Base-by-base conservation (phyloP, 345 rosid genomes). In the Acer saccharum region DNA sequence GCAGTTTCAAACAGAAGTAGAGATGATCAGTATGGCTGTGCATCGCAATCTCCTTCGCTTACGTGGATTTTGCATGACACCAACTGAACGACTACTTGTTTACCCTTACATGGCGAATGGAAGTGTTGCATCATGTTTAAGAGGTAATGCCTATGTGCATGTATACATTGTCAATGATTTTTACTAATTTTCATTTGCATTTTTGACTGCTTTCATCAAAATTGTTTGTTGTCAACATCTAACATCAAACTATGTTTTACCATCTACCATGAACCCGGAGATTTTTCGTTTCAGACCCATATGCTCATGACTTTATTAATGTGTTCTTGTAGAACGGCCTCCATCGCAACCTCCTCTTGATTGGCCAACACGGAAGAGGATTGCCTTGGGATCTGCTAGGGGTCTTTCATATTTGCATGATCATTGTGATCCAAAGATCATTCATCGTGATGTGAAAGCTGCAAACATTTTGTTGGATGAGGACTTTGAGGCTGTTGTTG, bases 61-160 rank as follows among this genome's bases (percentile, higher is more conserved):
- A 71, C 91, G 94, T 71, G 98, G 99, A 27, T 95, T 95, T 82
- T 95, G 99, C 80, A 95, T 95, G 99, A 95, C 99, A 41, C 98
- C 99, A 10, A 93, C 98, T 0, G 98, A 95, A 72, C 84, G 99
- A 60, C 79, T 95, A 72, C 98, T 95, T 67, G 98, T 95, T 69
- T 95, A 95, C 79, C 99, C 98, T 52, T 95, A 92, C 89, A 95
- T 95, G 99, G 99, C 99, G 68, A 95, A 95, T 39, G 99, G 99
- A 84, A 95, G 99, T 61, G 99, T 95, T 11, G 99, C 99, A 21
- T 95, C 99, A 7, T 95, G 99, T 81, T 87, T 95, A 71, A 87
- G 99, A 88, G 99, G 99, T 93, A 79, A 73, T 70, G 68, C 70
- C 63, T 61, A 41, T 21, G 7, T 32, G 66, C 69, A 2, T 65